Base-by-base conservation (phyloP, 1,284 basidiomycete genomes). In the Coniophora puteana region DNA sequence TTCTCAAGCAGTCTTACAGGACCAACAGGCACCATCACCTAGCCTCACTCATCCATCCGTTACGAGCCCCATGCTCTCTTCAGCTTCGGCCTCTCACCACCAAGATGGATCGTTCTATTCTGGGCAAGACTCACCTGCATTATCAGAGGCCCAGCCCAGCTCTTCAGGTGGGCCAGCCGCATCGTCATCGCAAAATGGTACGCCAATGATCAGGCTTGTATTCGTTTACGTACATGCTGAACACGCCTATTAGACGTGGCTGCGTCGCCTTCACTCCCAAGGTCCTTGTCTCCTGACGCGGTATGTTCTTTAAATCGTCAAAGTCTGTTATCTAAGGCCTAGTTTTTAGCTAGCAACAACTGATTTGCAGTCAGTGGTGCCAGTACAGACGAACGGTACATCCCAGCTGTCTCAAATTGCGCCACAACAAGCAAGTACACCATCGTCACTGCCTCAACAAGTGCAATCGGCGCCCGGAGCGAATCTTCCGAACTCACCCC, bases 21-120 rank as follows among this genome's bases (percentile, higher is more conserved):
- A 82, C 36, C 66, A 69, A 33, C 60, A 69, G 20, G 62, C 77
- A 17, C 79, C 83, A 1, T 89, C 87, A 11, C 87, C 86, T 22
- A 88, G 87, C 57, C 61, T 89, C 41, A 89, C 87, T 14, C 85
- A 89, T 58, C 82, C 78, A 30, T 89, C 87, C 4, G 70, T 83
- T 36, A 83, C 83, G 44, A 89, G 85, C 51, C 83, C 87, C 1
- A 78, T 89, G 67, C 55, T 89, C 33, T 85, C 87, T 8, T 84
- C 85, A 18, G 79, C 85, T 17, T 87, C 87, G 39, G 75, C 68
- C 38, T 86, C 86, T 44, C 77, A 81, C 52, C 82, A 75, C 44
- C 75, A 71, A 6, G 83, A 88, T 51, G 75, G 76, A 38, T 83
- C 81, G n/a, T 74, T 83, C 47, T 80, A 82, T 55, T 85, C 74